Base-by-base conservation (phyloP, 371 early-diverging fungal species). In the Umbelopsis sp. region DNA sequence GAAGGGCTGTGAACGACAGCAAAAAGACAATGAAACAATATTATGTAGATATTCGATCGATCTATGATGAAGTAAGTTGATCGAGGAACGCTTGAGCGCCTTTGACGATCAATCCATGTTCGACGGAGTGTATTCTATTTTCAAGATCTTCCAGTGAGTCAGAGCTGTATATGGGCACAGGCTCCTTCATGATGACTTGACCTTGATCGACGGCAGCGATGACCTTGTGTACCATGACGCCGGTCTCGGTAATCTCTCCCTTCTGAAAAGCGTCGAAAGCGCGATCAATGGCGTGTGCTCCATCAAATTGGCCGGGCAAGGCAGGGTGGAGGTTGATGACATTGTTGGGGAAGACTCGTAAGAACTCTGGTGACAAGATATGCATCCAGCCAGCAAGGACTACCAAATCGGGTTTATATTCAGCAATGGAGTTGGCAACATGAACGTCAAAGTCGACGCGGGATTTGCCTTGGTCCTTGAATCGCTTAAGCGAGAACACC, bases 301-400 rank as follows among this genome's bases (percentile, higher is more conserved):
- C 99, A 69, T 96, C 96, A 74, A 97, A 94, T 73, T 93, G 89
- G 50, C 96, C 96, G 10, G 98, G 98, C 37, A 98, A 80, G 6
- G 99, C 97, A 9, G 99, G 99, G 71, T 98, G 99, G 69, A 98
- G 80, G 79, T 98, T 98, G 81, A 98, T 94, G 71, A 97, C 81
- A 44, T 84, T 85, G 0, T 72, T 45, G 24, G 89, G 86, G 71
- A 95, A 93, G 53, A 76, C 65, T 16, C 86, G 79, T 63, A 98
- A 75, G 75, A 97, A 98, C 25, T 86, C 87, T 5, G 93, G 83
- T 6, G 93, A 92, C 53, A 98, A 84, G 69, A 98, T 97, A 75
- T 96, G 97, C 98, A 98, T 98, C 86, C 89, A 98, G 48, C 99
- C 99, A 11, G 98, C 99, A 44, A 97, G 85, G n/a, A 98, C 93